A percentile compares a stretch with the other conserved stretches of the same genome.
phyloP scores from a whole-genome alignment of 768 basidiomycete species.

The Tylopilus vinaceipallidus region DNA sequence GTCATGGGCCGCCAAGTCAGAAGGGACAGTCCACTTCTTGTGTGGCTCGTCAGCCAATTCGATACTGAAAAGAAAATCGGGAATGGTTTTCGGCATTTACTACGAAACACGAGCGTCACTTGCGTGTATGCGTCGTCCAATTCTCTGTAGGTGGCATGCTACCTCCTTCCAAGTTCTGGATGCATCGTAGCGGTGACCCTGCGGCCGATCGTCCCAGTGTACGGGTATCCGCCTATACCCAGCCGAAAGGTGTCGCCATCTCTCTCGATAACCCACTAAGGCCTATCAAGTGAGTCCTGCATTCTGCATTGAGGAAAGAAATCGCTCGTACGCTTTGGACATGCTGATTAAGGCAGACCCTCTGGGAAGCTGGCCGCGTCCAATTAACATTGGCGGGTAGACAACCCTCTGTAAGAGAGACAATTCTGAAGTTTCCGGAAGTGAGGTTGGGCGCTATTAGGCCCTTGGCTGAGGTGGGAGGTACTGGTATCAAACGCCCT shows the following conservation, averaged over 20 bases:
- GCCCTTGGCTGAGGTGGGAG: neutral
- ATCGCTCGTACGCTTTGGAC: neutral
- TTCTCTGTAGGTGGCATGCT: neutral
- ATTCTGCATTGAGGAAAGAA: neutral
- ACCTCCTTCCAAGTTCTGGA: neutral
- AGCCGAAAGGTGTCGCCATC: neutral
- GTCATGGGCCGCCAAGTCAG: neutral
- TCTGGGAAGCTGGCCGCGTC: neutral
- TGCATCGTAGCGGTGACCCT: neutral
- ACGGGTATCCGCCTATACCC: neutral
- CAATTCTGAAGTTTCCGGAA: neutral
- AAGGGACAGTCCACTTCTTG: neutral
- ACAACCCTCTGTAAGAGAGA: neutral
- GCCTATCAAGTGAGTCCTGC: neutral
- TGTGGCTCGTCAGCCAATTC: neutral
- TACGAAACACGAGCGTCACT: neutral
- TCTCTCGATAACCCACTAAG: neutral
- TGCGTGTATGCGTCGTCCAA: neutral
- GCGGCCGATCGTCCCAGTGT: neutral
- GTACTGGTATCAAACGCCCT: neutral
- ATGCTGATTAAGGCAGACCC: neutral
- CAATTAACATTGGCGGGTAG: neutral
- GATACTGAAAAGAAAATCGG: neutral
- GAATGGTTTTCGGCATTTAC: neutral
- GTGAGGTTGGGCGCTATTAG: neutral